Conservation (phyloP, 257 asterid genomes). For the Gynochthodes officinalis region DNA sequence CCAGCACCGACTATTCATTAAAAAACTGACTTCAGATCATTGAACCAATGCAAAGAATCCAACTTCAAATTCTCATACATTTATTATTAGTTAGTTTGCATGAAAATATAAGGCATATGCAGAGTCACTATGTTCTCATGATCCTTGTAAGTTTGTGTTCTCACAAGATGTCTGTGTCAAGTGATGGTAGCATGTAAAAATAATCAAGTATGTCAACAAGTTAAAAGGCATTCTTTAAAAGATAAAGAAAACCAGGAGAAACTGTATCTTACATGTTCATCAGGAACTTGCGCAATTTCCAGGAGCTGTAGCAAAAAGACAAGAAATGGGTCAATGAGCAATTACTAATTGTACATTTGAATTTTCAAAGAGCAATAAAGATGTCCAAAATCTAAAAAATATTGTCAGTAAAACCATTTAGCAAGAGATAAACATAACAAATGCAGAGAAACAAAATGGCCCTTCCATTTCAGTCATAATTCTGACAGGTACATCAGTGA, state of each 20-base stretch:
- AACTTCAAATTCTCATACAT: neutral
- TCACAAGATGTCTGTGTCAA: neutral
- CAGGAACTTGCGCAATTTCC: slow-evolving; percentile 98
- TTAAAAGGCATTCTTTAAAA: neutral
- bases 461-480: neutral
- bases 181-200: too few species aligned
- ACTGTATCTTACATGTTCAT: slow-evolving; percentile 68
- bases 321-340: slow-evolving; percentile 17
- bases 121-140: neutral
- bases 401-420: neutral
- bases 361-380: neutral
- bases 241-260: slow-evolving; percentile 9
- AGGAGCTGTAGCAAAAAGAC: slow-evolving; percentile 71
- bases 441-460: neutral
- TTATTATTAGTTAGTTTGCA: neutral
- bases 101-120: neutral
- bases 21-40: neutral
- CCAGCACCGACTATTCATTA: neutral
- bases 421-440: neutral
- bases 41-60: neutral
- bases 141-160: neutral
- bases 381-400: neutral
- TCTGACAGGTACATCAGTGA: neutral
- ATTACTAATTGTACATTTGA: neutral
- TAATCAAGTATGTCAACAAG: neutral